Base-by-base conservation (phyloP, 495 filamentous ascomycete genomes). In the Talaromyces ruber region DNA sequence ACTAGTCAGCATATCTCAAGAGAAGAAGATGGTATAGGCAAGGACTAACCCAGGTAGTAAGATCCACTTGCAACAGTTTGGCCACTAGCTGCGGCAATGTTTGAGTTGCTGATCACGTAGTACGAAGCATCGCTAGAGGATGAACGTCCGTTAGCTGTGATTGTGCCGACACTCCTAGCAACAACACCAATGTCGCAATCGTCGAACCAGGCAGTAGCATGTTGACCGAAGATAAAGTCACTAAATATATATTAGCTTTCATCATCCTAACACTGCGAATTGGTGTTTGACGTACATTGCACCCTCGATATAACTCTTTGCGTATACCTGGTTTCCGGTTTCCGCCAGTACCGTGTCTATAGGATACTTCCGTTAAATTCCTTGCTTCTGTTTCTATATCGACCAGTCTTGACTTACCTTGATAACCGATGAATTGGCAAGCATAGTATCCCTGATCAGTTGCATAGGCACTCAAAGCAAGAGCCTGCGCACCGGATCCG, bases 211-310 rank as follows among this genome's bases (percentile, higher is more conserved):
- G 79, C 80, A 9, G 70, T 71, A 11, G 81, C 82, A 25, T 75
- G 70, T 70, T 86, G 83, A 6, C 87, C 87, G 69, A 87, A 89
- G 65, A 89, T 83, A 66, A 88, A 88, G 66, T 88, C 86, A 22
- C 59, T 60, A 22, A 18, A 25, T n/a, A n/a, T 30, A 22, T 34
- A 8, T n/a, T 8, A 26, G 25, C 25, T 34, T 32, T 14, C 22
- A 12, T 58, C 16, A 14, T 16, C 14, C 0, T 39, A 5, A 14
- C 16, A 4, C 12, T 11, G 3, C 14, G 12, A 16, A 39, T 16
- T 9, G 34, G 34, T 25, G 11, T 26, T 39, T 45, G 39, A 32
- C 59, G n/a, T 32, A 60, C 59, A 82, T 82, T 11, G 81, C 82
- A 12, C 86, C 86, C 62, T 80, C 73, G 63, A 88, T 84, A 54